Conservation (phyloP, 1,284 basidiomycete genomes). For the Cystobasidium pallidum region DNA sequence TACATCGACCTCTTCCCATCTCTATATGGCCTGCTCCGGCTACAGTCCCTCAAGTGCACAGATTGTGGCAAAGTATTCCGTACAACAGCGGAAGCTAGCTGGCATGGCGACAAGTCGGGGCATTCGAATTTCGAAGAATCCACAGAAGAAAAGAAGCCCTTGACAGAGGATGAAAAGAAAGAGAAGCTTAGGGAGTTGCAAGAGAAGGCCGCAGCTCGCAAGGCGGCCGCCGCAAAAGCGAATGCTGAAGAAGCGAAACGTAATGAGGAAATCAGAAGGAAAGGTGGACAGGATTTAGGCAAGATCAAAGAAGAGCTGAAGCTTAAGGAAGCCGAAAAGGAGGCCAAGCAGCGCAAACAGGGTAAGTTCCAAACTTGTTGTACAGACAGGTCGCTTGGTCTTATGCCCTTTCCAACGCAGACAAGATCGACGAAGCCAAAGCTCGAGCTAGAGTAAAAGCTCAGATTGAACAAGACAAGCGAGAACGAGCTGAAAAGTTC, state of each 20-base stretch:
- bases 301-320: constrained; percentile 70
- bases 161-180: constrained; percentile 93
- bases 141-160: constrained; percentile 89
- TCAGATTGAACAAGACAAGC: constrained; percentile 91
- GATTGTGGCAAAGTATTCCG: constrained; percentile 84
- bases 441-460: constrained; percentile 82
- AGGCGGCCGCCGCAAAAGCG: constrained; percentile 68
- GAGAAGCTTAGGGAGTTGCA: constrained; percentile 64
- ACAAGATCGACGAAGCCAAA: constrained; percentile 81
- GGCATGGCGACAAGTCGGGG: constrained; percentile 79
- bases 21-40: neutral
- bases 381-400: neutral
- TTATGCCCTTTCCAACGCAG: constrained; percentile 57
- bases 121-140: constrained; percentile 77
- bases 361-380: constrained; percentile 60
- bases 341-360: constrained; percentile 74
- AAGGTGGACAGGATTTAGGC: constrained; percentile 77
- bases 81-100: constrained; percentile 84
- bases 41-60: constrained; percentile 75
- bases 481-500: constrained; percentile 79
- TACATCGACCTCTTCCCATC: neutral
- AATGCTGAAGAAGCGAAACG: constrained; percentile 72
- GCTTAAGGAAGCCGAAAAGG: constrained; percentile 74
- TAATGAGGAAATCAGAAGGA: constrained; percentile 79
- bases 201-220: constrained; percentile 75